Percentiles rank a stretch among this genome's conserved stretches.
Evolutionary conservation across 1,284 basidiomycete species (phyloP).

Genomic region (Paramarasmius palmivorus): DNA sequence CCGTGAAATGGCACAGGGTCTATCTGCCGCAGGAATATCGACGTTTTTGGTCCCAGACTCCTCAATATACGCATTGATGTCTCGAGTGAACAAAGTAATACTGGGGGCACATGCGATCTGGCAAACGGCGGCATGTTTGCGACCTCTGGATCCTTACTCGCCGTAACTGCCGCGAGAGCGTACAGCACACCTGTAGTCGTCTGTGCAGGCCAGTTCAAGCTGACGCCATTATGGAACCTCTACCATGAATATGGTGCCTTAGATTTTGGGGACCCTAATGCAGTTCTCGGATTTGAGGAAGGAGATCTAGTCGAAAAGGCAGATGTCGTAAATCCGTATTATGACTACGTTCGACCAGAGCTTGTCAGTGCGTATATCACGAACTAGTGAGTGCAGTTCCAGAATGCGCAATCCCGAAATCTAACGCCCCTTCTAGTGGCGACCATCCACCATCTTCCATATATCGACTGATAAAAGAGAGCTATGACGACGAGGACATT

Average conservation of each 20-base stretch:
- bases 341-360: constrained; percentile 93
- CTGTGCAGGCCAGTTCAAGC: constrained; percentile 93
- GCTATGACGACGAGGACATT: constrained; percentile 90
- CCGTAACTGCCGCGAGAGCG: constrained; percentile 86
- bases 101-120: constrained; percentile 91
- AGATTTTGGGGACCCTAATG: constrained; percentile 86
- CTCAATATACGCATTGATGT: constrained; percentile 94
- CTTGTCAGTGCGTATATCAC: constrained; percentile 94
- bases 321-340: constrained; percentile 90
- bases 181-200: constrained; percentile 95
- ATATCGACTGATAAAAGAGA: constrained; percentile 88
- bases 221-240: constrained; percentile 92
- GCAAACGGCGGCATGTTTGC: constrained; percentile 97
- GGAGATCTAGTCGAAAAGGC: constrained; percentile 79
- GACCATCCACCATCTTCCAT: constrained; percentile 92
- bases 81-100: constrained; percentile 95
- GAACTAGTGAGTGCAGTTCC: constrained; percentile 76
- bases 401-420: constrained; percentile 1
- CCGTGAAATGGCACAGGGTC: constrained; percentile 79
- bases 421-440: constrained; percentile 51
- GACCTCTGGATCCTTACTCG: constrained; percentile 81
- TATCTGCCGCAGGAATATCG: constrained; percentile 82
- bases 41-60: constrained; percentile 96
- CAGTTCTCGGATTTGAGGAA: constrained; percentile 81
- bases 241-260: constrained; percentile 86